Conservation (phyloP, 306 rosid genomes). For the Gillenia trifoliata region DNA sequence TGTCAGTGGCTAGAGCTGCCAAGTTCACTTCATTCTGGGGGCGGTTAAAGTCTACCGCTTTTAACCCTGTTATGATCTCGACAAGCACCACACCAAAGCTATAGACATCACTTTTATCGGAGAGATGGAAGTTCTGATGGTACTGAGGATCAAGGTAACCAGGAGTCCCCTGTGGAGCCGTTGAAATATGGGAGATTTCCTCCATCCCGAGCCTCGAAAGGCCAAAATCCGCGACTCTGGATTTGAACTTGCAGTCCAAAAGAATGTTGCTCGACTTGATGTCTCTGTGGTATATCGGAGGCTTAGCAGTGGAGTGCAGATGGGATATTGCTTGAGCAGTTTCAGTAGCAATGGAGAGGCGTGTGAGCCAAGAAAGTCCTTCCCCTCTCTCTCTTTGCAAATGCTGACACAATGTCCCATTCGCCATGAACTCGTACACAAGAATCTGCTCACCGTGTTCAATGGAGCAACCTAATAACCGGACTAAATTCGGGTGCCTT, state of each 20-base stretch:
- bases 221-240: slow-evolving; percentile 93
- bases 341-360: slow-evolving; percentile 73
- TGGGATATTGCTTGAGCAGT: slow-evolving; percentile 87
- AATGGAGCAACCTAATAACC: slow-evolving; percentile 79
- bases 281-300: slow-evolving; percentile 89
- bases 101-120: slow-evolving; percentile 90
- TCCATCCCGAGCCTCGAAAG: slow-evolving; percentile 81
- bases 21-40: slow-evolving; percentile 69
- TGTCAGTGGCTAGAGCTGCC: slow-evolving; percentile 62
- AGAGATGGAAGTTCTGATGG: slow-evolving; percentile 88
- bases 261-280: slow-evolving; percentile 88
- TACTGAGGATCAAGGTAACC: slow-evolving; percentile 96
- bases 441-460: slow-evolving; percentile 74
- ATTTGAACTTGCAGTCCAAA: slow-evolving; percentile 53
- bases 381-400: slow-evolving; percentile 67
- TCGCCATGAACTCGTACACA: slow-evolving; percentile 89
- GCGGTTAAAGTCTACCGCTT: slow-evolving; percentile 82
- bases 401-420: slow-evolving; percentile 81
- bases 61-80: slow-evolving; percentile 75
- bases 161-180: slow-evolving; percentile 96
- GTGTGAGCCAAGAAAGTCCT: slow-evolving; percentile 75
- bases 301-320: slow-evolving; percentile 66
- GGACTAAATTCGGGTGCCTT: slow-evolving; percentile 77
- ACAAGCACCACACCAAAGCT: slow-evolving; percentile 92
- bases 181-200: slow-evolving; percentile 80